Base-by-base conservation (phyloP, 2,329 filamentous ascomycete genomes). In the Aureobasidium sp. region DNA sequence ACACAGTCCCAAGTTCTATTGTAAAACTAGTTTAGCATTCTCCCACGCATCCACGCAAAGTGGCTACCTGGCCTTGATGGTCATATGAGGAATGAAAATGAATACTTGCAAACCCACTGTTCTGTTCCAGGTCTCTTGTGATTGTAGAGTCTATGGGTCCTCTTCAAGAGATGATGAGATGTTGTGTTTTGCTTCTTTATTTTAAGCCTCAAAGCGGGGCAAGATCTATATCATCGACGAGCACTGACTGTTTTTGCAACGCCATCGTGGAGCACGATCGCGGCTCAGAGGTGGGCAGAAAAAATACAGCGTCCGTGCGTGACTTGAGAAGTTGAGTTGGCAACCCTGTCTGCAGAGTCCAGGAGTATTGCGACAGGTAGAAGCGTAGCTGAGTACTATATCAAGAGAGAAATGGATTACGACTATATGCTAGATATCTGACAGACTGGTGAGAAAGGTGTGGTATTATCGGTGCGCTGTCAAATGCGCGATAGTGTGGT, bases 21-120 rank as follows among this genome's bases (percentile, higher is more conserved):
- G 55, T 59, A 59, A 24, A 47, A 37, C 46, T 59, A 48, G 44
- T 59, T 47, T 37, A 46, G 44, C 53, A 57, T 57, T 52, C 27
- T 26, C 26, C 15, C 26, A n/a, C 13, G n/a, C 39, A 37, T 37
- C 34, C 46, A 39, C 47, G 26, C 12, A 51, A 6, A 50, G 44
- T 46, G 43, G 56, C 57, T 37, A 39, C 41, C 39, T 17, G 27
- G 57, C 37, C 57, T 52, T 51, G 46, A 61, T 50, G 57, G 46
- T 27, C 24, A 43, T 34, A 34, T n/a, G 47, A 52, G 26, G 32
- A 61, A 51, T 61, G 57, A 44, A 43, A 43, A n/a, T 17, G 43
- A 59, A 59, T 20, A 59, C n/a, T 48, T 36, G 17, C 41, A 20
- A 34, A 24, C 29, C 12, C 37, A 34, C 39, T 15, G 5, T 26